Conservation (phyloP, 176 grass and related monocot genomes). For the Triticum monococcum region DNA sequence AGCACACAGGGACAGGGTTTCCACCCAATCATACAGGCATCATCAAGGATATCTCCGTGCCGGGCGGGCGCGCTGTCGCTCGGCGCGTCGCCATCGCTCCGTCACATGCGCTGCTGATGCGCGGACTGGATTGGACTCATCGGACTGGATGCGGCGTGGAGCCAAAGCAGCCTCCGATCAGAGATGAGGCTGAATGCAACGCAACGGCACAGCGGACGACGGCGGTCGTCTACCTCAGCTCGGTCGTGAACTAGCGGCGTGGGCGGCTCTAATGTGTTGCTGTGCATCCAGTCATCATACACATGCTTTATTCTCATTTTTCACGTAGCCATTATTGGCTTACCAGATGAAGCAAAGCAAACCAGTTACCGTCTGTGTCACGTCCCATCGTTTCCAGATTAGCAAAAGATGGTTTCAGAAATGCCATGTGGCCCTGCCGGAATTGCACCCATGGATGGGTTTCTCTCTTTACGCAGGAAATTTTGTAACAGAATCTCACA, state of each 20-base stretch:
- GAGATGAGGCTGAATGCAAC: background rate
- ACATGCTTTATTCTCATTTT: conserved; percentile 20
- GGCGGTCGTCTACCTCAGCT: background rate
- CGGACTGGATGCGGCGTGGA: background rate
- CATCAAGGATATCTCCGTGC: background rate
- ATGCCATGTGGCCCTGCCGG: too few relatives aligned
- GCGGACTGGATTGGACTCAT: background rate
- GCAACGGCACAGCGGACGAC: background rate
- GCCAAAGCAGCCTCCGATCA: background rate
- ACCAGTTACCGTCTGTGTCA: background rate
- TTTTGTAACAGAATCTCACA: conserved; percentile 36
- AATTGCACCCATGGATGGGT: too few relatives aligned
- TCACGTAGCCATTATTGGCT: background rate
- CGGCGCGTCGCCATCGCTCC: conserved; percentile 6
- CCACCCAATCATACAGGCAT: conserved; percentile 24
- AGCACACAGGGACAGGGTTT: background rate
- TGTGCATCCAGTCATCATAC: background rate
- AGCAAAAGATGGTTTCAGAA: too few relatives aligned
- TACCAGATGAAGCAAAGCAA: conserved; percentile 24
- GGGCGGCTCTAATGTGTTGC: background rate
- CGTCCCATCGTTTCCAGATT: too few relatives aligned
- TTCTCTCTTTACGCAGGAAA: background rate
- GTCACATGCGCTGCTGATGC: background rate
- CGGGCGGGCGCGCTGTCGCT: background rate
- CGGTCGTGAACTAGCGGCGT: too few relatives aligned